Percentiles rank a stretch among this genome's conserved stretches.
These are phyloP conservation scores for Suillus ampliporus DNA, from an alignment of 768 basidiomycete species.

Conservation along the genomic window DNA sequence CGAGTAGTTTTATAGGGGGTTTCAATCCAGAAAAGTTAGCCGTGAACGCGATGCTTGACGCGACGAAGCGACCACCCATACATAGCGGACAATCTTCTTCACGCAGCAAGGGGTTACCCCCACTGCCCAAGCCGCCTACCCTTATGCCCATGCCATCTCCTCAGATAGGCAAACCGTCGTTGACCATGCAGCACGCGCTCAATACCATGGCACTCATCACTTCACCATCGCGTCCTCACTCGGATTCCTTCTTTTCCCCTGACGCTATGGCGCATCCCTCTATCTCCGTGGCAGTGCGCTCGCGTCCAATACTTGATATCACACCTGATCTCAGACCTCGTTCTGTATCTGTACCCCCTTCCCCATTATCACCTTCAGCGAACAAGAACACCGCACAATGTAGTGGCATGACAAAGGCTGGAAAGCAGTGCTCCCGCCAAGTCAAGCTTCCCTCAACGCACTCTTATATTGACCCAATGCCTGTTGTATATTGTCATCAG, in stretches of 20 bases:
- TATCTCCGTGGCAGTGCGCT: slow-evolving; percentile 10
- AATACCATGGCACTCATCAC: slow-evolving; percentile 18
- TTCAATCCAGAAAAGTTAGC: slow-evolving; percentile 39
- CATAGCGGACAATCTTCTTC: slow-evolving; percentile 11
- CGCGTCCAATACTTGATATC: slow-evolving; percentile 19
- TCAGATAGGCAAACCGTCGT: slow-evolving; percentile 34
- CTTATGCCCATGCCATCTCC: slow-evolving; percentile 45
- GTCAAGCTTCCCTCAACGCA: slow-evolving; percentile 51
- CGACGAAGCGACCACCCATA: slow-evolving; percentile 16
- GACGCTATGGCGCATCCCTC: slow-evolving; percentile 10
- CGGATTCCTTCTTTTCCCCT: slow-evolving; percentile 32
- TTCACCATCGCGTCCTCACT: slow-evolving; percentile 39
- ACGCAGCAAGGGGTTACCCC: slow-evolving; percentile 20
- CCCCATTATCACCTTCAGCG: slow-evolving; percentile 25
- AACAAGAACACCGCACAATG: slow-evolving; percentile 51
- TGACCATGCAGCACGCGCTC: slow-evolving; percentile 44
- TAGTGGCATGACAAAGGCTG: slow-evolving; percentile 66
- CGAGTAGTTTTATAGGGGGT: slow-evolving; percentile 52
- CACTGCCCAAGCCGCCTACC: slow-evolving; percentile 32
- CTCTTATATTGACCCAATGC: slow-evolving; percentile 30
- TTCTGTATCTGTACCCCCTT: slow-evolving; percentile 21
- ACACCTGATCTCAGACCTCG: slow-evolving; percentile 27
- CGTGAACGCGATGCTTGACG: slow-evolving; percentile 16
- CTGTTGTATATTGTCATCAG: slow-evolving; percentile 62
- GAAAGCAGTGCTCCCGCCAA: slow-evolving; percentile 62